Percentiles rank a stretch among this genome's conserved stretches.
These are phyloP conservation scores for Truncatella angustata DNA, from an alignment of 2,329 filamentous ascomycete species.

Conservation along the genomic window DNA sequence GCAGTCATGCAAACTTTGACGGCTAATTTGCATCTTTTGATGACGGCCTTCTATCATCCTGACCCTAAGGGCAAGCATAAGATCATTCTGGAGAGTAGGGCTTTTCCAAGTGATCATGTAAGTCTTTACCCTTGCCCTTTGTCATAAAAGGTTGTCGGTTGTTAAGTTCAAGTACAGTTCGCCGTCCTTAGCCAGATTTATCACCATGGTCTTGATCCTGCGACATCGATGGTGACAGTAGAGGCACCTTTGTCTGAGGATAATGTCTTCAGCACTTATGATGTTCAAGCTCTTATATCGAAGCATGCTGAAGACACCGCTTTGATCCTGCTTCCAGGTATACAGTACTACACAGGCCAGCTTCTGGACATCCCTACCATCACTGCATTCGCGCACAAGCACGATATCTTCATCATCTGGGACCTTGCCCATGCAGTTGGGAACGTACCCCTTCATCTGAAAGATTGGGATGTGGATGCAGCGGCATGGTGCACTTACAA, in stretches of 20 bases:
- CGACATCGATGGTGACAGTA: slow-evolving; percentile 67
- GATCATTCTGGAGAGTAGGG: slow-evolving; percentile 77
- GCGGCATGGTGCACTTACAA: slow-evolving; percentile 84
- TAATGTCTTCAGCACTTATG: slow-evolving; percentile 58
- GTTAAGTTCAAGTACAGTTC: slow-evolving; percentile 54
- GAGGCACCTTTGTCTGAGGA: slow-evolving; percentile 51
- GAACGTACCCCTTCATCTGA: slow-evolving; percentile 69
- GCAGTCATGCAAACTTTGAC: slow-evolving; percentile 80
- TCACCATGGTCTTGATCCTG: slow-evolving; percentile 62
- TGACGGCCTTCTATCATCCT: slow-evolving; percentile 77
- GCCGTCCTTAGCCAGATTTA: slow-evolving; percentile 73
- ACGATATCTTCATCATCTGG: slow-evolving; percentile 71
- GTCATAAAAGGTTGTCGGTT: slow-evolving; percentile 15
- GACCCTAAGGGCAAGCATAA: slow-evolving; percentile 59
- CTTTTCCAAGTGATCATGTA: slow-evolving; percentile 80
- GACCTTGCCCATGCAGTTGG: slow-evolving; percentile 78
- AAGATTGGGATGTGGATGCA: slow-evolving; percentile 77
- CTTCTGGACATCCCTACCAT: slow-evolving; percentile 73
- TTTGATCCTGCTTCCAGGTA: slow-evolving; percentile 71
- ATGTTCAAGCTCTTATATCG: slow-evolving; percentile 67
- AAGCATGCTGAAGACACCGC: slow-evolving; percentile 64
- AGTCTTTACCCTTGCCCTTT: slow-evolving; percentile 20
- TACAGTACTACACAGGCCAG: slow-evolving; percentile 81
- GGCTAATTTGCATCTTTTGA: slow-evolving; percentile 72
- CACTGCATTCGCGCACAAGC: slow-evolving; percentile 65